These are phyloP conservation scores for Neoascochyta sp. DNA, from an alignment of 2,329 filamentous ascomycete genomes.

Conservation along the genomic window DNA sequence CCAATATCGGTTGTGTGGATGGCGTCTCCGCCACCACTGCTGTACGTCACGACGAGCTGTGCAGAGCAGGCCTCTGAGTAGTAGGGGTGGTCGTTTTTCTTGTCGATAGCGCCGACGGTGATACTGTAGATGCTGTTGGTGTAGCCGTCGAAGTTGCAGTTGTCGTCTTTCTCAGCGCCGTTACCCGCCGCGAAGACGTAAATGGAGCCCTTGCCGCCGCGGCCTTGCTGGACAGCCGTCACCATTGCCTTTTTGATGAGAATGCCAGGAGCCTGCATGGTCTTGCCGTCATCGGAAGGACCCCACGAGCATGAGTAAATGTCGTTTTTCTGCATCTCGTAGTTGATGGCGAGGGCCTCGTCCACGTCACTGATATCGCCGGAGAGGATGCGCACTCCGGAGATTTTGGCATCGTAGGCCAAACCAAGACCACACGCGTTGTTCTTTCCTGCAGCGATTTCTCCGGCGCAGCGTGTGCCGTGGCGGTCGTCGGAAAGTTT, in stretches of 20 bases:
- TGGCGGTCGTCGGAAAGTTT: slow-evolving; percentile 81
- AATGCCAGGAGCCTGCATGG: slow-evolving; percentile 90
- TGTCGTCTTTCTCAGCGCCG: slow-evolving; percentile 80
- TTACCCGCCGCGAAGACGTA: slow-evolving; percentile 98
- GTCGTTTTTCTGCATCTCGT: slow-evolving; percentile 83
- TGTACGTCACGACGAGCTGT: slow-evolving; percentile 93
- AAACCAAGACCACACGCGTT: slow-evolving; percentile 94
- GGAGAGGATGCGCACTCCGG: slow-evolving; percentile 88
- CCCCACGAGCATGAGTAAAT: slow-evolving; percentile 99
- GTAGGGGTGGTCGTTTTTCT: slow-evolving; percentile 82
- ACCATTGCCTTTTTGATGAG: slow-evolving; percentile 88
- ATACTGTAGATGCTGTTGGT: slow-evolving; percentile 99
- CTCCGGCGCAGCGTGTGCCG: slow-evolving; percentile 90
- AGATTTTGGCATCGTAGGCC: slow-evolving; percentile 85
- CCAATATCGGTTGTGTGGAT: slow-evolving; percentile 98
- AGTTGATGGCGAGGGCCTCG: slow-evolving; percentile 89
- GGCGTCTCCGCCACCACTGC: slow-evolving; percentile 79
- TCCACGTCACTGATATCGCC: slow-evolving; percentile 88
- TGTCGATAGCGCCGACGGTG: slow-evolving; percentile 88
- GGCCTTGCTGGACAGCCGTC: slow-evolving; percentile 84
- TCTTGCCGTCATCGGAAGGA: slow-evolving; percentile 84
- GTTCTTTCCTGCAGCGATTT: slow-evolving; percentile 88
- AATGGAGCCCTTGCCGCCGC: slow-evolving; percentile 77
- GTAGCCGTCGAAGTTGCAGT: slow-evolving; percentile 99
- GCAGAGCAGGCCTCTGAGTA: slow-evolving; percentile 97